A percentile compares a stretch with the other conserved stretches of the same genome.
Evolutionary conservation across 2,329 filamentous ascomycete genomes (phyloP).

Genomic region (Fusarium humuli): DNA sequence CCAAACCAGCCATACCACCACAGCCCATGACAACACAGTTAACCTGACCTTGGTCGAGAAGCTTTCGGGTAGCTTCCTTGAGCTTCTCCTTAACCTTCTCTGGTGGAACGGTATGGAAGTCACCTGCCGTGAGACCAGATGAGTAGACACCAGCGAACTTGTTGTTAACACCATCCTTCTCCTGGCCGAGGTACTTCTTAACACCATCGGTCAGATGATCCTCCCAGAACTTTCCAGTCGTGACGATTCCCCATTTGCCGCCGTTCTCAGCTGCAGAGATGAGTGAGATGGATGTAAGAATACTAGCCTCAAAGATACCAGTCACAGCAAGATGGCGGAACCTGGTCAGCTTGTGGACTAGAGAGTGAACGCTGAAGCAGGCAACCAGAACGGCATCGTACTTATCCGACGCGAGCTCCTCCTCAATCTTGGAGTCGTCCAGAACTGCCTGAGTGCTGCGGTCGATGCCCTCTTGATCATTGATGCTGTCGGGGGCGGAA

Average conservation of each 20-base stretch:
- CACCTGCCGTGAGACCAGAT: conserved; percentile 81
- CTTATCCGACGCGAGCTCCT: conserved; percentile 51
- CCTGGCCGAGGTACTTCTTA: conserved; percentile 68
- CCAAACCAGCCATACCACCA: conserved; percentile 90
- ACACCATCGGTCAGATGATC: conserved; percentile 76
- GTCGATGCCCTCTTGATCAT: conserved; percentile 76
- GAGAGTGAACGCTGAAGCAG: conserved; percentile 87
- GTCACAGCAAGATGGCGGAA: conserved; percentile 48
- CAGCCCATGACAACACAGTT: conserved; percentile 83
- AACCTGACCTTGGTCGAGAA: conserved; percentile 70
- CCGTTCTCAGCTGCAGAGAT: conserved; percentile 37
- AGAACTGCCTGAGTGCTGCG: conserved; percentile 73
- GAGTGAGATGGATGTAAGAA: conserved; percentile 72
- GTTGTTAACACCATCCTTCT: conserved; percentile 48
- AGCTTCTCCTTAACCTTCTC: conserved; percentile 75
- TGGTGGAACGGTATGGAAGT: conserved; percentile 78
- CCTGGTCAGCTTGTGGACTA: conserved; percentile 70
- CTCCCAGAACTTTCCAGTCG: conserved; percentile 88
- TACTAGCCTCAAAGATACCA: conserved; percentile 89
- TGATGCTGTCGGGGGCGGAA: conserved; percentile 78
- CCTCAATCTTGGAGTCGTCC: conserved; percentile 59
- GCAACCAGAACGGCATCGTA: conserved; percentile 87
- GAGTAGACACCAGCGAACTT: conserved; percentile 85
- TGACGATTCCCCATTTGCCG: conserved; percentile 84
- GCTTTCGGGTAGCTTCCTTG: conserved; percentile 73